Base-by-base conservation (phyloP, 345 rosid genomes). In the Carallia pectinifolia region DNA sequence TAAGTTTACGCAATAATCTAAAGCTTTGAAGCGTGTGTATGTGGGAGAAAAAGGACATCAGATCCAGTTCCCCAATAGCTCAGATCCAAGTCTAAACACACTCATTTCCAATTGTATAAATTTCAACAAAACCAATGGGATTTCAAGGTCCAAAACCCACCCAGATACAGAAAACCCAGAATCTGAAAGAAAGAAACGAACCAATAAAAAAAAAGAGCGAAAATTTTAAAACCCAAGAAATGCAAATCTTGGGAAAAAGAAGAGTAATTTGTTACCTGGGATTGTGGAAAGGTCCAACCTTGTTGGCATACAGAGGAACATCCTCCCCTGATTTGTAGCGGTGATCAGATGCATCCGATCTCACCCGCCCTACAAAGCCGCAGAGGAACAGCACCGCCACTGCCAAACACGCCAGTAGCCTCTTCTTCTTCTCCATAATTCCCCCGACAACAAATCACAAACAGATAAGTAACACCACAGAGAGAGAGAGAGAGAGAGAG, bases 201-300 rank as follows among this genome's bases (percentile, higher is more conserved):
- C 1, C 1, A 37, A 29, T 6, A 31, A 58, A 16, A 13, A 40
- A n/a, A n/a, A n/a, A n/a, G n/a, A n/a, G n/a, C n/a, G n/a, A n/a
- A n/a, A n/a, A n/a, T n/a, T n/a, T n/a, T n/a, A n/a, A n/a, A 36
- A 5, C 60, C 29, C 9, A 61, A 18, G 19, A 9, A 10, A 13
- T 3, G 19, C 2, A 52, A 16, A 23, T 29, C 18, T n/a, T 2
- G 39, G 1, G 19, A 19, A 33, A 50, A 34, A 0, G 3, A 6
- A 1, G 29, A 29, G 10, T 27, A 10, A 44, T 23, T 4, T 64
- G 0, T 9, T 50, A 79, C 85, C 81, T 77, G 66, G 83, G 83
- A 47, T 82, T 82, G 27, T 82, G 81, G 47, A 71, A 79, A 6
- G 85, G 83, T 1, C 85, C 81, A 0, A 69, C 81, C 67, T 76